phyloP scores from a whole-genome alignment of 75 land plant species.

The Isoetes taiwanensis region DNA sequence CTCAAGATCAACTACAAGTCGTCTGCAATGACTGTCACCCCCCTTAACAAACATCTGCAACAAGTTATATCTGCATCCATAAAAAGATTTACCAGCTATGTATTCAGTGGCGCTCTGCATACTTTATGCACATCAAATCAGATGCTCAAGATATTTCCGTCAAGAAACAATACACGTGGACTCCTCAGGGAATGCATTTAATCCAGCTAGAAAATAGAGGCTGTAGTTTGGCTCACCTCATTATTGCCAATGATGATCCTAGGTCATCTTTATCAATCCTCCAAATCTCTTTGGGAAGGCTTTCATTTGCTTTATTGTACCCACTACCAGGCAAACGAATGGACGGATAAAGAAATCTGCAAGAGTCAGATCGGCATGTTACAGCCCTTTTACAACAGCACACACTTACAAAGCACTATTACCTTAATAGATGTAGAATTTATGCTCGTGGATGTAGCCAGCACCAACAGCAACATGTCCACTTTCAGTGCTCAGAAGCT shows the following conservation, averaged over 20 bases:
- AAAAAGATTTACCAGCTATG: too few relatives aligned
- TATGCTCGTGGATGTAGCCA: conserved; percentile 40
- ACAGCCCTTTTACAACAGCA: too few relatives aligned
- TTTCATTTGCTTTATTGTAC: conserved; percentile 11
- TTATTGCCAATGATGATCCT: conserved; percentile 43
- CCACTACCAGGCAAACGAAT: conserved; percentile 40
- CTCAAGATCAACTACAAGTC: conserved; percentile 77
- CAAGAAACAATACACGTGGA: background rate
- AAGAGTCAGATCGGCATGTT: too few relatives aligned
- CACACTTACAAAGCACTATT: conserved; percentile 14
- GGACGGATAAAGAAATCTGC: conserved; percentile 54
- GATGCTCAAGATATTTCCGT: background rate
- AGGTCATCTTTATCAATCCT: conserved; percentile 69
- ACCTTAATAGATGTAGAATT: conserved; percentile 36
- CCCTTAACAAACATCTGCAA: conserved; percentile 45
- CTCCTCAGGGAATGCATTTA: too few relatives aligned
- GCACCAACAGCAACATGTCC: conserved; percentile 42
- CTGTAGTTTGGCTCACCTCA: conserved; percentile 47
- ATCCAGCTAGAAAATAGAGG: too few relatives aligned
- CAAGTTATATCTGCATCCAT: conserved; percentile 71
- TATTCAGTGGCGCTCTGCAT: too few relatives aligned
- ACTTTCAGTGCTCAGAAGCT: conserved; percentile 64
- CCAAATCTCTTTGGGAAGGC: conserved; percentile 39
- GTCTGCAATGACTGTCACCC: conserved; percentile 37
- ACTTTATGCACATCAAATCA: background rate